A percentile compares a stretch with the other conserved stretches of the same genome.
Conservation (phyloP, 768 basidiomycete species). For the Serendipita sp. region DNA sequence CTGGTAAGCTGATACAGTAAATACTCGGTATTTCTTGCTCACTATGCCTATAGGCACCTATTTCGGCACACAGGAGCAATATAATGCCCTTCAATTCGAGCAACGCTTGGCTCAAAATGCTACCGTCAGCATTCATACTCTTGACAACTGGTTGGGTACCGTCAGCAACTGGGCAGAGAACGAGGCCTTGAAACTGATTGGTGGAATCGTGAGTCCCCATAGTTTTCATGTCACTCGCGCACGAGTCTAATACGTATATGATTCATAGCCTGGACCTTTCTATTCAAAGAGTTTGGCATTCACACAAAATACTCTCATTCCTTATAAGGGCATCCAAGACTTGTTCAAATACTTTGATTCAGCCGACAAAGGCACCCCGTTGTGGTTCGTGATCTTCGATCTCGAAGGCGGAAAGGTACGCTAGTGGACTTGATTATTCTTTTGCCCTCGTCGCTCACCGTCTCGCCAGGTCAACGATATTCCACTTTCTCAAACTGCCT, state of each 20-base stretch:
- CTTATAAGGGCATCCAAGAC: not conserved
- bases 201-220: conserved; percentile 5
- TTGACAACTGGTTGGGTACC: conserved; percentile 7
- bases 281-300: conserved; percentile 8
- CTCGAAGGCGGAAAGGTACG: conserved; percentile 6
- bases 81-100: conserved; percentile 6
- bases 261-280: conserved; percentile 2
- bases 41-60: not conserved
- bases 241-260: not conserved
- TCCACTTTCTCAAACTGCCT: conserved; percentile 5
- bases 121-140: not conserved
- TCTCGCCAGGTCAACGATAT: conserved; percentile 7
- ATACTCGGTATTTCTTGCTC: too few species aligned
- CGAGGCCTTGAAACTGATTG: not conserved
- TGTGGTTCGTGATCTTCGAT: conserved; percentile 8
- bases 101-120: not conserved
- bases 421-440: too few species aligned
- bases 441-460: too few species aligned
- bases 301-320: conserved; percentile 5
- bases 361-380: conserved; percentile 5
- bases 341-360: conserved; percentile 7
- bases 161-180: conserved; percentile 8
- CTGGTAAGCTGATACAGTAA: not conserved
- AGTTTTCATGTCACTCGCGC: not conserved
- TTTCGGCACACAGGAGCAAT: conserved; percentile 5